Base-by-base conservation (phyloP, 345 rosid genomes). In the Sapria himalayana region DNA sequence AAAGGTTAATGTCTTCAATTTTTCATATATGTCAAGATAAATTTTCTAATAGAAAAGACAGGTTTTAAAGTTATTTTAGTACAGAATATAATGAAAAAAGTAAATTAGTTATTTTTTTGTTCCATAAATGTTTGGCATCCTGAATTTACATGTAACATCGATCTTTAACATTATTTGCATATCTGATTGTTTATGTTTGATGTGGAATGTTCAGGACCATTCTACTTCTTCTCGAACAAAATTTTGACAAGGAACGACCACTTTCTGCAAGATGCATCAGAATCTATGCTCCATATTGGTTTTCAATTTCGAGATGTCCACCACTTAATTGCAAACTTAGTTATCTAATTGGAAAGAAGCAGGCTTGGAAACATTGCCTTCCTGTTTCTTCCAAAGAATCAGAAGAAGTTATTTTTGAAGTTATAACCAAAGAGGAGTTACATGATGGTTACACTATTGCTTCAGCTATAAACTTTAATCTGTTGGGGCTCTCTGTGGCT, bases 211-310 rank as follows among this genome's bases (percentile, higher is more conserved):
- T 66, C 81, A 89, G 98, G 84, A 61, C 71, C 49, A 81, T 73
- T 40, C 93, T 76, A 45, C 65, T 89, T 15, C 59, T 76, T 59
- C 66, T 89, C 42, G 98, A 82, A 45, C 98, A 89, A 51, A 82
- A 71, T 60, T 74, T 52, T 62, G 73, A 79, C 49, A 68, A 59
- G 51, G 85, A 69, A 24, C 74, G 35, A 51, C 66, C 58, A 22
- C 41, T 56, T 20, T 36, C 71, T 63, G 68, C 71, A 37, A 89
- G 71, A 64, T 61, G 44, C 21, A 67, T 89, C 37, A 66, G 91
- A 67, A 62, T 89, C 37, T 82, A 89, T 41, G 93, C 93, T 52
- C 84, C 94, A 22, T 74, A 60, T 55, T 89, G 98, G 98, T 71
- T 89, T 65, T 64, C 86, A 31, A 52, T 82, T 48, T 63, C 86